Conservation (phyloP, 768 basidiomycete genomes). For the Lactarius deliciosus region DNA sequence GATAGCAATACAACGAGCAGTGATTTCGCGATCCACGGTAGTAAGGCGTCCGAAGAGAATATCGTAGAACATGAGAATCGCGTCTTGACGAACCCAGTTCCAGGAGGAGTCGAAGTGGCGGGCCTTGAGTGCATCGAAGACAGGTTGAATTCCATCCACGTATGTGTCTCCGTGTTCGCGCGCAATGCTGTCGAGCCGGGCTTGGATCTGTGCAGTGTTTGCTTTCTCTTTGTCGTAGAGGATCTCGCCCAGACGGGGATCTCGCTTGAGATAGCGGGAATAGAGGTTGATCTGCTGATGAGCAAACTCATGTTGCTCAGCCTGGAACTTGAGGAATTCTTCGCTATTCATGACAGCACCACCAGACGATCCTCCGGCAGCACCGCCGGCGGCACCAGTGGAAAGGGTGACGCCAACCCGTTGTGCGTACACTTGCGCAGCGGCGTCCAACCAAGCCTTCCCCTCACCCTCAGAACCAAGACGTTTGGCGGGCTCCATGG, state of each 20-base stretch:
- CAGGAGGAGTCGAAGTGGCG: constrained; percentile 98
- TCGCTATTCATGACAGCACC: constrained; percentile 96
- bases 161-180: constrained; percentile 94
- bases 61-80: constrained; percentile 95
- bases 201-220: constrained; percentile 67
- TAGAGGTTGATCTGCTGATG: constrained; percentile 93
- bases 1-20: constrained; percentile 94
- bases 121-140: constrained; percentile 93
- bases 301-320: constrained; percentile 89
- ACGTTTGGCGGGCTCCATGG: constrained; percentile 93
- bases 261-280: constrained; percentile 94
- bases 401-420: constrained; percentile 85
- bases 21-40: constrained; percentile 94
- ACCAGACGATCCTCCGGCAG: constrained; percentile 58
- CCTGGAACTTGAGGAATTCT: constrained; percentile 95
- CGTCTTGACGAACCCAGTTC: constrained; percentile 99
- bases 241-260: constrained; percentile 90
- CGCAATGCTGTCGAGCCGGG: constrained; percentile 82
- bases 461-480: constrained; percentile 88
- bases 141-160: constrained; percentile 91
- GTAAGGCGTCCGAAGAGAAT: constrained; percentile 95
- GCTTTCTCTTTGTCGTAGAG: constrained; percentile 86
- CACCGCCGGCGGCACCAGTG: constrained; percentile 60
- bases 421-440: constrained; percentile 83
- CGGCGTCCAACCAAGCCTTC: constrained; percentile 87